Evolutionary conservation across 768 basidiomycete species (phyloP).

Genomic region (Cantharellus anzutake): DNA sequence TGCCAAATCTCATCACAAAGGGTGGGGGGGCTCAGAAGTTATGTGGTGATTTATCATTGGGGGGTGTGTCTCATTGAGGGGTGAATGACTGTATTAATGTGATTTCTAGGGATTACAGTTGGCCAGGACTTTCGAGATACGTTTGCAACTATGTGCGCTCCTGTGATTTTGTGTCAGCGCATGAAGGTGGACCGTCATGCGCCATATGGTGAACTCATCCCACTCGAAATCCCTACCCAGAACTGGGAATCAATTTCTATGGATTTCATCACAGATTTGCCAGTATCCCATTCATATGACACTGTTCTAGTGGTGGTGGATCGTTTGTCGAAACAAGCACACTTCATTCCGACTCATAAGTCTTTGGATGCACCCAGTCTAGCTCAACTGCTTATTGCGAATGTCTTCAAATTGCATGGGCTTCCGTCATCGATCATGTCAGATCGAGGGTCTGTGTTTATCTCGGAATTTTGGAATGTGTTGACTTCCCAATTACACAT

Average conservation of each 20-base stretch:
- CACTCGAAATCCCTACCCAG: constrained; percentile 3
- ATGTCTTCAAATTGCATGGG: constrained; percentile 14
- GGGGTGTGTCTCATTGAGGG: too few species aligned
- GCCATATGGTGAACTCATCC: constrained; percentile 2
- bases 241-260: constrained; percentile 3
- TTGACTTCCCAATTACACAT: background rate
- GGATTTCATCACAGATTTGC: constrained; percentile 12
- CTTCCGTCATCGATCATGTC: background rate
- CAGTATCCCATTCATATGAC: constrained; percentile 9
- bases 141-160: too few species aligned
- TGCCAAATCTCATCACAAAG: too few species aligned
- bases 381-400: constrained; percentile 22
- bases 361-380: constrained; percentile 13
- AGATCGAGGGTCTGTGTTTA: constrained; percentile 1
- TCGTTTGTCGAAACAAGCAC: constrained; percentile 6
- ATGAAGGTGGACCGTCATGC: background rate
- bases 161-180: constrained; percentile 4
- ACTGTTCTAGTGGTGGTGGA: constrained; percentile 7
- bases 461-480: constrained; percentile 5
- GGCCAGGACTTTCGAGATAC: too few species aligned
- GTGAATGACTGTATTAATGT: too few species aligned
- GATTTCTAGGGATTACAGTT: too few species aligned
- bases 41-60: too few species aligned
- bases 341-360: constrained; percentile 15
- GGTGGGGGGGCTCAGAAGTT: too few species aligned